Base-by-base conservation (phyloP, 306 rosid genomes). In the Lathyrus tuberosus region DNA sequence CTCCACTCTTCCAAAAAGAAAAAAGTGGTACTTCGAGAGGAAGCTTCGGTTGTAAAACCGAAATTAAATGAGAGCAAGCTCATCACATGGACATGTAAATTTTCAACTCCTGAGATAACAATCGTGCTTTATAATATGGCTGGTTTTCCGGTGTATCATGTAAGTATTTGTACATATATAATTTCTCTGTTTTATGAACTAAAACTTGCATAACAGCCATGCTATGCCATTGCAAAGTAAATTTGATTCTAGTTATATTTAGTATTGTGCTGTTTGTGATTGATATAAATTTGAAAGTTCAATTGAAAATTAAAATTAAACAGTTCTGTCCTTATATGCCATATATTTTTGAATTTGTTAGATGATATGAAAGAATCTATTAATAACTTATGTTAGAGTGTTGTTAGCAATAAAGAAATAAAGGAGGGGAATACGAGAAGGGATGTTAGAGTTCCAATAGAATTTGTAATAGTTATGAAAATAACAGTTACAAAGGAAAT, bases 61-160 rank as follows among this genome's bases (percentile, higher is more conserved):
- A 80, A 84, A 66, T 76, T 84, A 43, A 81, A 57, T n/a, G 84
- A 86, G 67, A 70, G 65, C 81, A 87, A 86, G 75, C 44, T 84
- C 61, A 81, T 91, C 75, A 70, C 77, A 71, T 95, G 99, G 99
- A 87, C 91, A 16, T 91, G 91, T 81, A 86, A 88, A 17, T 76
- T 91, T 33, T 86, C 92, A 48, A 88, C 88, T 76, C 97, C 99
- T 53, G 78, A 91, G 77, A 79, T 86, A 81, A 87, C 95, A 72
- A 58, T 91, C 76, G 69, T 83, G 66, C 82, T 95, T 78, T 84
- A 63, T 65, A 69, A 81, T 75, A 58, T 83, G 84, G 78, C 74
- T 73, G 96, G 85, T 79, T 67, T 80, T 59, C 92, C 88, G 8
- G 37, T 89, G 22, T 89, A 84, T 82, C 89, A 82, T 71, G 99